These are phyloP conservation scores for Lepiota venenata DNA, from an alignment of 768 basidiomycete species.

Conservation along the genomic window DNA sequence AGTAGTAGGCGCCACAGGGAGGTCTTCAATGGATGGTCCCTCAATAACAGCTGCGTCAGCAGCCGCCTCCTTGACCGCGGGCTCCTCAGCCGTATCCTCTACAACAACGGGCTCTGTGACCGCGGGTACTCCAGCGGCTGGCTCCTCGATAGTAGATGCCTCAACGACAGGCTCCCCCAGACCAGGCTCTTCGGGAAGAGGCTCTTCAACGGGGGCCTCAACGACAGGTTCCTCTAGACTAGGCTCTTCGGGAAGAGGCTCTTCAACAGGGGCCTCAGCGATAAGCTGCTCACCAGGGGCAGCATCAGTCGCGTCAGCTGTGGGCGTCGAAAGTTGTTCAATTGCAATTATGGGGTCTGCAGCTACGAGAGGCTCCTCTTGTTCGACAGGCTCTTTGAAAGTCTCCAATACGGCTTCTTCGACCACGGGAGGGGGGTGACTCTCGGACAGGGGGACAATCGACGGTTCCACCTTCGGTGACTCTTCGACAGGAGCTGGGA, in stretches of 20 bases:
- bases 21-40: not conserved
- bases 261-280: not conserved
- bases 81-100: not conserved
- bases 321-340: too few species aligned
- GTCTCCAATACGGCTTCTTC: not conserved
- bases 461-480: not conserved
- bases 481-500: conserved; percentile 7
- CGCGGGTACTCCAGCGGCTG: conserved; percentile 9
- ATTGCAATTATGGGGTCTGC: too few species aligned
- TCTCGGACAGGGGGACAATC: not conserved
- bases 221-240: not conserved
- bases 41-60: not conserved
- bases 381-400: not conserved
- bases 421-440: not conserved
- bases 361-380: not conserved
- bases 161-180: not conserved
- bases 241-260: not conserved
- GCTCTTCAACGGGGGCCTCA: not conserved
- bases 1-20: not conserved
- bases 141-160: not conserved
- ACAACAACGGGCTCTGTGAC: not conserved
- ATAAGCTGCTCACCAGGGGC: too few species aligned
- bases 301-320: too few species aligned
- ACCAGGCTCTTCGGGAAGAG: not conserved
- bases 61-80: not conserved